Conservation (phyloP, 257 asterid species). For the Thymus quinquecostatus region DNA sequence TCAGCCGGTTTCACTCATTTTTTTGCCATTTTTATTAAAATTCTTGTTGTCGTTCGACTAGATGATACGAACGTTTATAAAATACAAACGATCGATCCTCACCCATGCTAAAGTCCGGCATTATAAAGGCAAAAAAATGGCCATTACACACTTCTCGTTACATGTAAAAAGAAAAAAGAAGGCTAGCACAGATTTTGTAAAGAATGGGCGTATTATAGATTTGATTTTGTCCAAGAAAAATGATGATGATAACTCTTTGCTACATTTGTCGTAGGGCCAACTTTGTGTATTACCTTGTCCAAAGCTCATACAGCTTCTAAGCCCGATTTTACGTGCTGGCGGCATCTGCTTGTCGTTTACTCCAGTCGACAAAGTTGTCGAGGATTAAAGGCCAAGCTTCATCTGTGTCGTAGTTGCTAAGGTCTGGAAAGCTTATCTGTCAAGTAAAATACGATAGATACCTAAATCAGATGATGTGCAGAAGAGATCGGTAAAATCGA, state of each 20-base stretch:
- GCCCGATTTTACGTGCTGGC: slow-evolving; percentile 17
- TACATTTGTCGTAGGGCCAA: neutral
- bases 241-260: slow-evolving; percentile 19
- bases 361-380: slow-evolving; percentile 81
- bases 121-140: neutral
- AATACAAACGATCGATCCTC: no score
- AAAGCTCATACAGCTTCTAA: slow-evolving; percentile 22
- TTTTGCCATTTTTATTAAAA: neutral
- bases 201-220: slow-evolving; percentile 29
- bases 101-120: neutral
- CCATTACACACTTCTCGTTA: slow-evolving; percentile 25
- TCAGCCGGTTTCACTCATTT: neutral
- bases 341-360: slow-evolving; percentile 39
- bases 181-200: slow-evolving; percentile 23
- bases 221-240: slow-evolving; percentile 6
- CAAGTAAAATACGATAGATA: neutral
- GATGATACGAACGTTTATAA: no score
- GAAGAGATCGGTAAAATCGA: neutral
- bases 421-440: slow-evolving; percentile 82
- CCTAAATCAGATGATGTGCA: neutral
- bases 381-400: slow-evolving; percentile 85
- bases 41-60: neutral
- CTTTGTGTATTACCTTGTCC: slow-evolving; percentile 35
- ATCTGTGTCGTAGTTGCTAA: slow-evolving; percentile 62
- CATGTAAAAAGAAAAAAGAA: slow-evolving; percentile 6